A percentile compares a stretch with the other conserved stretches of the same genome.
These are phyloP conservation scores for Juncus effusus DNA, from an alignment of 176 grass and related monocot species.

Conservation along the genomic window DNA sequence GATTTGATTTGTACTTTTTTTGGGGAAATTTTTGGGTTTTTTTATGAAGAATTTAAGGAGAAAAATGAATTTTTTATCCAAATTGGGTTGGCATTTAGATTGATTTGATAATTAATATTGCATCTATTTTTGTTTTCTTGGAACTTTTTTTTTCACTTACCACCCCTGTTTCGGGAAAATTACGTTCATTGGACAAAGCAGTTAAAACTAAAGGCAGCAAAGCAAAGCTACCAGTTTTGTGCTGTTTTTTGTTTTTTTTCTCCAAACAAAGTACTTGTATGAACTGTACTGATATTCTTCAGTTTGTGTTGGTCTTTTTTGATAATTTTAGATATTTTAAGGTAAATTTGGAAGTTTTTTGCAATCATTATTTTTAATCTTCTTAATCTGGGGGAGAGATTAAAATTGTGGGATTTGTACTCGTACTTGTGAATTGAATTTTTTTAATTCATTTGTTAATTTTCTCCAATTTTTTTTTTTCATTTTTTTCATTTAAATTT, in stretches of 20 bases:
- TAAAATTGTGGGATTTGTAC: not conserved
- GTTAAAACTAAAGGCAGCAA: not conserved
- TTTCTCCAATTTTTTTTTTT: not conserved
- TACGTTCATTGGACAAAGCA: not conserved
- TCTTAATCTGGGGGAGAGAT: not conserved
- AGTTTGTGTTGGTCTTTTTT: not conserved
- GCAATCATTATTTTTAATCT: not conserved
- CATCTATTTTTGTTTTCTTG: constrained; percentile 5
- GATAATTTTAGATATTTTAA: not conserved
- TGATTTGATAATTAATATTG: no score
- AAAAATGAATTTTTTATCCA: not conserved
- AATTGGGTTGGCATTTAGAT: no score
- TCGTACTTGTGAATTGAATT: constrained; percentile 1
- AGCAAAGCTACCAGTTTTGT: not conserved
- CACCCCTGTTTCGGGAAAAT: constrained; percentile 1
- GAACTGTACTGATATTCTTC: not conserved
- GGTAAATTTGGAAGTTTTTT: not conserved
- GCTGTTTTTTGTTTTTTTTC: constrained; percentile 5
- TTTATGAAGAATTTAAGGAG: not conserved
- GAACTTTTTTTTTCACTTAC: constrained; percentile 3
- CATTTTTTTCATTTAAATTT: not conserved
- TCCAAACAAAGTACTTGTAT: constrained; percentile 1
- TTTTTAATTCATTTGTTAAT: not conserved
- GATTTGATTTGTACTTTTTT: constrained; percentile 4
- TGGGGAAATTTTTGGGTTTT: not conserved